Evolutionary conservation across 768 basidiomycete species (phyloP).

Genomic region (Holtermannia corniformis): DNA sequence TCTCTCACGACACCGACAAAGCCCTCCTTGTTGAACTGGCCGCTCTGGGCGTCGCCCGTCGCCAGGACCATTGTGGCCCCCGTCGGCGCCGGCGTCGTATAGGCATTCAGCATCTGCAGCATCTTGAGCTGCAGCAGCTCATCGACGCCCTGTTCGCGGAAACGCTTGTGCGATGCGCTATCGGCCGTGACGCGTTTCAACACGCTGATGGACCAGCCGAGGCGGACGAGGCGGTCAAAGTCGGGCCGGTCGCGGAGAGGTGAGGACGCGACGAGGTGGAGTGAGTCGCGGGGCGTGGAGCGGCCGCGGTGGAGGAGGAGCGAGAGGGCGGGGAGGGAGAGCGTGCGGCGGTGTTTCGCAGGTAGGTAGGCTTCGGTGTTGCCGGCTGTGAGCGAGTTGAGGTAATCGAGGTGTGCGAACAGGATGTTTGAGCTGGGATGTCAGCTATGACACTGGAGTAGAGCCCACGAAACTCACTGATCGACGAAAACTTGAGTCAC

Average conservation of each 20-base stretch:
- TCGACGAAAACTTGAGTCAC: slow-evolving; percentile 32
- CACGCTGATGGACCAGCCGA: slow-evolving; percentile 36
- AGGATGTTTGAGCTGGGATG: slow-evolving; percentile 33
- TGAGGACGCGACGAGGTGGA: slow-evolving; percentile 36
- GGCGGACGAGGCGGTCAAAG: slow-evolving; percentile 31
- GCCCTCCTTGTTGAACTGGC: slow-evolving; percentile 86
- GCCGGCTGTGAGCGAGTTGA: slow-evolving; percentile 9
- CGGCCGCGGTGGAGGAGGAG: slow-evolving; percentile 36
- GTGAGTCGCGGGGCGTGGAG: slow-evolving; percentile 20
- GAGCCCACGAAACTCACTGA: slow-evolving; percentile 26
- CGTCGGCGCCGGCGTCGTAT: slow-evolving; percentile 49
- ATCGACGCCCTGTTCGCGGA: slow-evolving; percentile 83
- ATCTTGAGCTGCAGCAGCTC: slow-evolving; percentile 88
- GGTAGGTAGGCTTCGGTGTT: slow-evolving; percentile 12
- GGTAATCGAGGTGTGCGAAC: slow-evolving; percentile 22
- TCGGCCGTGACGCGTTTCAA: slow-evolving; percentile 30
- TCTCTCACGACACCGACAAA: slow-evolving; percentile 79
- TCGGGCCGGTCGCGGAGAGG: slow-evolving; percentile 14
- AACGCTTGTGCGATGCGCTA: slow-evolving; percentile 15
- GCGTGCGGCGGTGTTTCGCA: slow-evolving; percentile 25
- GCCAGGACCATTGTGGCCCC: slow-evolving; percentile 69
- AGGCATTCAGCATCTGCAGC: slow-evolving; percentile 58
- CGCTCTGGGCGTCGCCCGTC: slow-evolving; percentile 86
- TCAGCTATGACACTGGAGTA: not conserved
- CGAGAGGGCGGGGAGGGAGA: slow-evolving; percentile 34